phyloP scores from a whole-genome alignment of 2,329 filamentous ascomycete species.

The Fusarium begoniae region DNA sequence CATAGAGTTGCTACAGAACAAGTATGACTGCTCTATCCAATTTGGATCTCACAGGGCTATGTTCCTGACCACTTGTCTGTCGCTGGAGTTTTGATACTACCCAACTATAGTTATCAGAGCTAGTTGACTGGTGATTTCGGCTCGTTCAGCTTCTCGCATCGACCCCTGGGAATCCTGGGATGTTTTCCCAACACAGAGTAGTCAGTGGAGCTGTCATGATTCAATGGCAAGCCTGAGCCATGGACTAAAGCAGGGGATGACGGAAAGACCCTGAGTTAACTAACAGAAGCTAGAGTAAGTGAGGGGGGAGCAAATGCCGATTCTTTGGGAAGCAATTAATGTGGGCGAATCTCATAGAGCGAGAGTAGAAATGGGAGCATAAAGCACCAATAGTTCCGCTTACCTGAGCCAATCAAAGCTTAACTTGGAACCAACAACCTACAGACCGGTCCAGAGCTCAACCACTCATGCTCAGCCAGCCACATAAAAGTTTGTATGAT shows the following conservation, averaged over 20 bases:
- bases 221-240: not conserved
- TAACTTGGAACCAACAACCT: not conserved
- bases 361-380: not conserved
- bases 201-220: not conserved
- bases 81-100: not conserved
- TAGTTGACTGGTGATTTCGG: not conserved
- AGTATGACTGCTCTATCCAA: not conserved
- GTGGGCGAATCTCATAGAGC: rapidly evolving
- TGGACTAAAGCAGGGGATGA: not conserved
- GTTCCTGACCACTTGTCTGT: not conserved
- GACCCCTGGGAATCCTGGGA: not conserved
- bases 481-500: not conserved
- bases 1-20: rapidly evolving
- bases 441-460: not conserved
- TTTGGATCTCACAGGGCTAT: rapidly evolving
- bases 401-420: not conserved
- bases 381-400: not conserved
- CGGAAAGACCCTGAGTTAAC: no score
- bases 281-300: not conserved
- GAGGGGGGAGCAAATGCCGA: not conserved
- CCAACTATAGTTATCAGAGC: not conserved
- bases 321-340: not conserved
- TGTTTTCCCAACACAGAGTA: not conserved
- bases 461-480: not conserved
- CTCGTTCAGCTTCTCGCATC: not conserved